A percentile compares a stretch with the other conserved stretches of the same genome.
These are phyloP conservation scores for Magnolia officinalis DNA, from an alignment of 164 flowering plant genomes.

Conservation along the genomic window DNA sequence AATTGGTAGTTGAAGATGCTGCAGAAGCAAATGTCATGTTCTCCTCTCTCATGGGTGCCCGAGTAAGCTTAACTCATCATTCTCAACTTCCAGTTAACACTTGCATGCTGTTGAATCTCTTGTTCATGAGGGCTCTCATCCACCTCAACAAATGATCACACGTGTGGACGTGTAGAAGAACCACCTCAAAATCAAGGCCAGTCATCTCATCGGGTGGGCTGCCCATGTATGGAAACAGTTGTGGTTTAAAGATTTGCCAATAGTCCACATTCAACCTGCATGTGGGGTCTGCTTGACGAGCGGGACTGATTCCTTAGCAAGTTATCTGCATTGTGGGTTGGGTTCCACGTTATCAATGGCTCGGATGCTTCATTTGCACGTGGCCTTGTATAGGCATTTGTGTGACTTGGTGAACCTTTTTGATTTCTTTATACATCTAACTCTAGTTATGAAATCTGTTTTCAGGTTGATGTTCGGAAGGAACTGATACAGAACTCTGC, in stretches of 20 bases:
- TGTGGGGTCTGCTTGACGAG: too few species aligned
- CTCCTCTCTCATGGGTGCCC: constrained; percentile 88
- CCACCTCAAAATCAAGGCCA: too few species aligned
- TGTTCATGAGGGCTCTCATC: not conserved
- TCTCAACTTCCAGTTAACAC: not conserved
- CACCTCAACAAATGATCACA: not conserved
- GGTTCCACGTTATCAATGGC: too few species aligned
- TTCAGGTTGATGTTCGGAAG: constrained; percentile 80
- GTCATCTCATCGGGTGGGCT: too few species aligned
- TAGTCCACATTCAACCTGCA: too few species aligned
- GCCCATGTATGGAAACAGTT: too few species aligned
- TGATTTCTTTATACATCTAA: not conserved
- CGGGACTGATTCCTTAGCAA: too few species aligned
- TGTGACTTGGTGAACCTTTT: too few species aligned
- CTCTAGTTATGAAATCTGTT: not conserved
- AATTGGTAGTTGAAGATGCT: constrained; percentile 78
- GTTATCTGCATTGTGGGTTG: too few species aligned
- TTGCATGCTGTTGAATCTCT: not conserved
- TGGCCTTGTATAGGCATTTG: not conserved
- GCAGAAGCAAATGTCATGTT: constrained; percentile 85
- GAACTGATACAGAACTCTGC: constrained; percentile 62
- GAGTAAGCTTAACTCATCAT: constrained; percentile 37
- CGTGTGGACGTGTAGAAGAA: not conserved
- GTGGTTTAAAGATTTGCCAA: too few species aligned
- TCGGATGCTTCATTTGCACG: too few species aligned